Evolutionary conservation across 2,329 filamentous ascomycete genomes (phyloP).

Genomic region (Fonsecaea erecta): DNA sequence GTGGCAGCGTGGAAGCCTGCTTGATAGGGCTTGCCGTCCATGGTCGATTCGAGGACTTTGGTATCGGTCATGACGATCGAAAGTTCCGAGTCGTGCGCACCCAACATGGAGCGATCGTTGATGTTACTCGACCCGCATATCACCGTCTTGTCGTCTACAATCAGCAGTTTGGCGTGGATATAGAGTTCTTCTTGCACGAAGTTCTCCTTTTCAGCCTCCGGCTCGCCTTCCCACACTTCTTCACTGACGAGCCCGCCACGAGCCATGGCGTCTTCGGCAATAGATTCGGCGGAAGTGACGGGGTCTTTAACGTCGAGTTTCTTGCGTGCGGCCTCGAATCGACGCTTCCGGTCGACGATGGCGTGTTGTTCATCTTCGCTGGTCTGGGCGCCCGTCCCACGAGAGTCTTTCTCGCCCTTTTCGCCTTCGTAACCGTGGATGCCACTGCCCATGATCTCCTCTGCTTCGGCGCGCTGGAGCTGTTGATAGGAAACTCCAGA

Average conservation of each 20-base stretch:
- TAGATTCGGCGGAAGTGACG: constrained; percentile 52
- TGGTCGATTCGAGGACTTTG: constrained; percentile 69
- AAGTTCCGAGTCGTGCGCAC: constrained; percentile 83
- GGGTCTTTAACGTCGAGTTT: constrained; percentile 56
- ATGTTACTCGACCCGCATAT: constrained; percentile 79
- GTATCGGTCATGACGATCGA: constrained; percentile 86
- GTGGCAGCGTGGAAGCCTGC: constrained; percentile 78
- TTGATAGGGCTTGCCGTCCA: constrained; percentile 73
- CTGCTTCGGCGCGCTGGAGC: constrained; percentile 83
- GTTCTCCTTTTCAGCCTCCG: constrained; percentile 78
- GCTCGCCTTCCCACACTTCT: constrained; percentile 75
- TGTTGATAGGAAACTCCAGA: constrained; percentile 85
- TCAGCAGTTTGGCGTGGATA: constrained; percentile 84
- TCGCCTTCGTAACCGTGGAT: constrained; percentile 64
- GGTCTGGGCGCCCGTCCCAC: constrained; percentile 17
- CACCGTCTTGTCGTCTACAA: constrained; percentile 79
- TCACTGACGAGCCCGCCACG: constrained; percentile 66
- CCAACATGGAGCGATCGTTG: constrained; percentile 76
- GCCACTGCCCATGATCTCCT: constrained; percentile 80
- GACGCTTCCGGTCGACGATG: constrained; percentile 52
- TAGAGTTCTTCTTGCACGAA: constrained; percentile 91
- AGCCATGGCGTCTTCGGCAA: constrained; percentile 83
- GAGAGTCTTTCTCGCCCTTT: constrained; percentile 39
- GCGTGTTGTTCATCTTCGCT: constrained; percentile 48
- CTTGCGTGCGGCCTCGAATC: constrained; percentile 52